Conservation (phyloP, 139 green algal genomes). For the Chlamydomonas sp. region DNA sequence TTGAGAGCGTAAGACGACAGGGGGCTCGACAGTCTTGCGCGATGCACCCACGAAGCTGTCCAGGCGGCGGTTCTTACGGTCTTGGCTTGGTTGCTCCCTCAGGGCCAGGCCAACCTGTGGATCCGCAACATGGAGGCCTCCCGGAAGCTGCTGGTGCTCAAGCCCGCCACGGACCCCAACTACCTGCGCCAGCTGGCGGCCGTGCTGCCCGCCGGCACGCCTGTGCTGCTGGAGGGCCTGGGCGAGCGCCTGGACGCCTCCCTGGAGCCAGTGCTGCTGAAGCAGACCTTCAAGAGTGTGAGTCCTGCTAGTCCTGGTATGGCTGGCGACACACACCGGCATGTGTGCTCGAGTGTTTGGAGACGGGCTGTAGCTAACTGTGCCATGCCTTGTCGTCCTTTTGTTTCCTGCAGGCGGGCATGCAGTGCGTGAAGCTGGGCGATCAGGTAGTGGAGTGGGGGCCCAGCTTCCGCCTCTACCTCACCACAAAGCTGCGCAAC, state of each 20-base stretch:
- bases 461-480: constrained; percentile 81
- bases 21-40: background rate
- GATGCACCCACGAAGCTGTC: background rate
- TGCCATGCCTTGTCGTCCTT: too few species aligned
- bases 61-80: background rate
- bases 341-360: background rate
- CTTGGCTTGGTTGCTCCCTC: background rate
- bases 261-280: constrained; percentile 84
- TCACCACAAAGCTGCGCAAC: constrained; percentile 89
- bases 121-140: constrained; percentile 81
- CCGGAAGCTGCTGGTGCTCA: constrained; percentile 71
- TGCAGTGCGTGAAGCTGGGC: constrained; percentile 79
- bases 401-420: constrained; percentile 50
- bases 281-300: constrained; percentile 75
- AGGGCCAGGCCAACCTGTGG: constrained; percentile 87
- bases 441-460: constrained; percentile 80
- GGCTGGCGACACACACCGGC: background rate
- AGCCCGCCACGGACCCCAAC: constrained; percentile 74
- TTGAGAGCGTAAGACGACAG: background rate
- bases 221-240: constrained; percentile 86
- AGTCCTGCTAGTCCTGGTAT: background rate
- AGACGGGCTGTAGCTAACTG: background rate
- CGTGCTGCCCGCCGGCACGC: constrained; percentile 45
- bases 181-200: constrained; percentile 78
- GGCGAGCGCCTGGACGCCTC: constrained; percentile 78